phyloP scores from a whole-genome alignment of 495 filamentous ascomycete species.

The Annulohypoxylon nitens region DNA sequence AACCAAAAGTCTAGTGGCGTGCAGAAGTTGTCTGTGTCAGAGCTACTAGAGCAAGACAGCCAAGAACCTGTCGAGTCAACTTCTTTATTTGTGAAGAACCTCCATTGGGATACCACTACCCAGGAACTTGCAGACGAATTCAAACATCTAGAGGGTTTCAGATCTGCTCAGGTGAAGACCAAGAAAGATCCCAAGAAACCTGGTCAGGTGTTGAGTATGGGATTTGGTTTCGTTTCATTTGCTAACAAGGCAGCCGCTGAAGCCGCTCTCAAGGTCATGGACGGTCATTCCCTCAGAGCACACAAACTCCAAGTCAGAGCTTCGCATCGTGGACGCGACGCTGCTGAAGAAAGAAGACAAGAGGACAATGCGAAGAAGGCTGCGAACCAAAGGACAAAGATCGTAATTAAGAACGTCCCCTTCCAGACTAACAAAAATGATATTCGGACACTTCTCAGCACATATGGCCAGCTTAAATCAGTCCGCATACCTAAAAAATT shows the following conservation, averaged over 20 bases:
- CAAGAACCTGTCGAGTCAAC: constrained; percentile 71
- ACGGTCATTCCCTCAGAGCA: constrained; percentile 85
- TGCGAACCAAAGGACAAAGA: constrained; percentile 81
- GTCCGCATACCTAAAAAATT: constrained; percentile 96
- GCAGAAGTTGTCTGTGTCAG: constrained; percentile 59
- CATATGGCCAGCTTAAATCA: constrained; percentile 91
- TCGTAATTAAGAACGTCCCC: constrained; percentile 98
- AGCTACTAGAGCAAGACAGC: constrained; percentile 69
- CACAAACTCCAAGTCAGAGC: constrained; percentile 85
- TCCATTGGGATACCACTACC: constrained; percentile 91
- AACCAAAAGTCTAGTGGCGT: constrained; percentile 51
- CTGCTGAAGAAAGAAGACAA: constrained; percentile 83
- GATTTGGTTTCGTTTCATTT: constrained; percentile 96
- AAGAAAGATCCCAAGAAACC: constrained; percentile 88
- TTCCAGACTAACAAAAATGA: constrained; percentile 97
- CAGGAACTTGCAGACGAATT: constrained; percentile 79
- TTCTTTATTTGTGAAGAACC: constrained; percentile 91
- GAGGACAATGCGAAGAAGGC: constrained; percentile 81
- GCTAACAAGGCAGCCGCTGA: constrained; percentile 79
- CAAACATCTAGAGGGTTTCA: constrained; percentile 83
- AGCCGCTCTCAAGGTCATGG: constrained; percentile 83
- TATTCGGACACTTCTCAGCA: constrained; percentile 82
- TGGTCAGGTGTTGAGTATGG: constrained; percentile 90
- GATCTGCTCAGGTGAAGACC: constrained; percentile 86
- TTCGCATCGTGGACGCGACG: constrained; percentile 86